Conservation (phyloP, 2,329 filamentous ascomycete genomes). For the Chaetomium strumarium region DNA sequence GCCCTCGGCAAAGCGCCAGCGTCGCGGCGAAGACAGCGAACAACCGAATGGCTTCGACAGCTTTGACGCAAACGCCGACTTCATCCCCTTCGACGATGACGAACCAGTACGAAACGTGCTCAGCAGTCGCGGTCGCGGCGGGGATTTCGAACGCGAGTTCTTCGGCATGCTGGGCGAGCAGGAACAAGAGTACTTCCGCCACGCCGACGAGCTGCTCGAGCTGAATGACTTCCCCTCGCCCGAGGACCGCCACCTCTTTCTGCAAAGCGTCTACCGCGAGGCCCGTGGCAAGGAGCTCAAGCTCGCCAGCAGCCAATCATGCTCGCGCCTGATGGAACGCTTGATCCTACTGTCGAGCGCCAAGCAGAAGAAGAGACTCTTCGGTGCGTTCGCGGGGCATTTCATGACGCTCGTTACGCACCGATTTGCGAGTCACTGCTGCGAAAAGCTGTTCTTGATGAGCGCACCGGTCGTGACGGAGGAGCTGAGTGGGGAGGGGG, state of each 20-base stretch:
- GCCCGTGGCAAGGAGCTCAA: slow-evolving; percentile 91
- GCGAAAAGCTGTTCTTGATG: slow-evolving; percentile 83
- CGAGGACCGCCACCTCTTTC: slow-evolving; percentile 65
- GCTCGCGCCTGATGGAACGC: slow-evolving; percentile 86
- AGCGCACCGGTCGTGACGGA: slow-evolving; percentile 72
- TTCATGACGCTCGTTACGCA: slow-evolving; percentile 89
- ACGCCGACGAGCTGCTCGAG: slow-evolving; percentile 84
- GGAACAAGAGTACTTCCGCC: slow-evolving; percentile 93
- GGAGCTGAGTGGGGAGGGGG: slow-evolving; percentile 51
- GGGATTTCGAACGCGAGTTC: slow-evolving; percentile 60
- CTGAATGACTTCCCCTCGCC: slow-evolving; percentile 75
- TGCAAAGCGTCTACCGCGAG: slow-evolving; percentile 80
- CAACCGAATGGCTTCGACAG: slow-evolving; percentile 4
- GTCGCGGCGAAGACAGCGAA: slow-evolving; percentile 8
- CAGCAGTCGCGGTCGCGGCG: slow-evolving; percentile 7
- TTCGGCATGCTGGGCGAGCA: slow-evolving; percentile 89
- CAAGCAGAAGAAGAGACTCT: slow-evolving; percentile 77
- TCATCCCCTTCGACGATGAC: slow-evolving; percentile 25
- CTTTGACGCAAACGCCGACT: slow-evolving; percentile 17
- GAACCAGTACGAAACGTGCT: slow-evolving; percentile 3
- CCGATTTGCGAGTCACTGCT: slow-evolving; percentile 95
- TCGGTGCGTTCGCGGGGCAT: slow-evolving; percentile 77
- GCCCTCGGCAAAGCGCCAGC: slow-evolving; percentile 26
- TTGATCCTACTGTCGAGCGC: slow-evolving; percentile 76
- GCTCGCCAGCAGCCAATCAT: slow-evolving; percentile 90